Evolutionary conservation across 2,329 filamentous ascomycete species (phyloP).

Genomic region (Fusarium brachygibbosum): DNA sequence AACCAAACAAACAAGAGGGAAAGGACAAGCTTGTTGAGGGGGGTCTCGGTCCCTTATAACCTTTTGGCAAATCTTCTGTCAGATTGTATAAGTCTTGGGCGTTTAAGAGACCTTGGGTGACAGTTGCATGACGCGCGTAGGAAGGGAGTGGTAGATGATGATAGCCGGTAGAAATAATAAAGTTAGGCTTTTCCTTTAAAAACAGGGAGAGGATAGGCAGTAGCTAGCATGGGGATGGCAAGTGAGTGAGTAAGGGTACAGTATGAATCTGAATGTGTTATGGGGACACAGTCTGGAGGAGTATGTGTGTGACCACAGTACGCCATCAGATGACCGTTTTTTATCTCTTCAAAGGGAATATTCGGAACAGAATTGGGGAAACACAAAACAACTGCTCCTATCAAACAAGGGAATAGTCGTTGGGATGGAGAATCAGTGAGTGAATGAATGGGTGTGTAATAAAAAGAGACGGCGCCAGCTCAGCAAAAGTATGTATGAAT

Average conservation of each 20-base stretch:
- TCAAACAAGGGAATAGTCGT: constrained; percentile 19
- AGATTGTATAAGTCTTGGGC: constrained; percentile 29
- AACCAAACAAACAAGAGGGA: constrained; percentile 33
- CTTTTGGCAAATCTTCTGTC: constrained; percentile 24
- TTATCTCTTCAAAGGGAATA: constrained; percentile 30
- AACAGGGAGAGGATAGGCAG: neutral
- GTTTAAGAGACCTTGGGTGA: constrained; percentile 28
- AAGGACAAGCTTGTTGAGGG: constrained; percentile 9
- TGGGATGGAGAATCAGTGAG: constrained; percentile 13
- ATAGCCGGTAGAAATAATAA: constrained; percentile 15
- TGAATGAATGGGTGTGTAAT: constrained; percentile 32
- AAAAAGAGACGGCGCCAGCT: constrained; percentile 17
- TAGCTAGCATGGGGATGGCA: neutral
- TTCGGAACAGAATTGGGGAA: constrained; percentile 34
- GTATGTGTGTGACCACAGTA: constrained; percentile 36
- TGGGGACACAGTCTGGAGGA: constrained; percentile 16
- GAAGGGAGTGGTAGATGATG: constrained; percentile 13
- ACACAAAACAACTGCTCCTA: constrained; percentile 19
- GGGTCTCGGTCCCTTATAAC: constrained; percentile 34
- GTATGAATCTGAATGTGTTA: constrained; percentile 11
- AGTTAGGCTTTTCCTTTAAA: constrained; percentile 14
- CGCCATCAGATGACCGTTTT: constrained; percentile 41
- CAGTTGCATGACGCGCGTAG: constrained; percentile 38
- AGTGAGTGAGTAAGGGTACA: constrained; percentile 12
- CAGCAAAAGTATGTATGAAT: constrained; percentile 9